Base-by-base conservation (phyloP, 2,329 filamentous ascomycete species). In the Dothidotthia symphoricarpi region DNA sequence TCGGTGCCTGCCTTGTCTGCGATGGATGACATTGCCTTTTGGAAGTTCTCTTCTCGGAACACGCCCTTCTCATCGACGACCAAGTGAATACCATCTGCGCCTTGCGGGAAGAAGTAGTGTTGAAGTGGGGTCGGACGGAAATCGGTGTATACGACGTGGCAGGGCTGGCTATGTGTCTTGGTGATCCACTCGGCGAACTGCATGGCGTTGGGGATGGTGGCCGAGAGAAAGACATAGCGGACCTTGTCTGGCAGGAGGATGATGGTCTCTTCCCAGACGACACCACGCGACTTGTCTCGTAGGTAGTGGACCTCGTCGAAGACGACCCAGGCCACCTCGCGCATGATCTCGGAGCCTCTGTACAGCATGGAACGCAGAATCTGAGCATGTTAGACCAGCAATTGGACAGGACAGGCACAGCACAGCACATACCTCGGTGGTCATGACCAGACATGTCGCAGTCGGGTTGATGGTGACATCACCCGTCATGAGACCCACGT, bases 251-350 rank as follows among this genome's bases (percentile, higher is more conserved):
- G 93, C 19, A 98, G 76, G 52, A 98, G 77, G 59, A 98, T 98
- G 63, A 98, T 97, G 26, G 93, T 97, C 73, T 98, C 93, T 68
- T 98, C 93, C 93, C 93, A 98, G 2, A 98, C 93, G 1, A 98
- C 93, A 74, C 93, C 93, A 69, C 93, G 80, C 34, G 82, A 75
- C 69, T 94, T 94, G 69, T 98, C 93, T 60, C 93, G 83, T 82
- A 98, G 85, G 70, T 98, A 98, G 69, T 98, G 93, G 47, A 98
- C 95, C 69, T 98, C 93, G 69, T 98, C 93, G 57, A 98, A 98
- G 2, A 98, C 76, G 2, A 98, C 94, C 93, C 93, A 98, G 11
- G 86, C 90, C 2, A 98, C 94, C 72, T 98, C 93, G 53, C 93
- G 88, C 91, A 98, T 98, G 51, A 98, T 97, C 72, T 98, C 93